These are phyloP conservation scores for Panicum miliaceum DNA, from an alignment of 176 grass and related monocot species.

Conservation along the genomic window DNA sequence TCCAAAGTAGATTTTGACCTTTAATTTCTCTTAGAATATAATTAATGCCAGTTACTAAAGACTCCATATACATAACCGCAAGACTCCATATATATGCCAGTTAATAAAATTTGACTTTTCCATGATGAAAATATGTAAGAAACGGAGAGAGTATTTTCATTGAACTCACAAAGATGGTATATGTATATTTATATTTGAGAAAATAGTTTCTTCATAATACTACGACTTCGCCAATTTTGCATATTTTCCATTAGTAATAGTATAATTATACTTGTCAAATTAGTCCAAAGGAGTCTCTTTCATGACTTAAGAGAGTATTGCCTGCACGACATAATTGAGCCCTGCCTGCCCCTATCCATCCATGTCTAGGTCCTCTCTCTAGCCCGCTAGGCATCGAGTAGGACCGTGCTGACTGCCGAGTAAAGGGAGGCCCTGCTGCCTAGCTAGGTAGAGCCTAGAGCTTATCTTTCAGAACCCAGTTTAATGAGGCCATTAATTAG, in stretches of 20 bases:
- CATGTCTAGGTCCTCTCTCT: neutral
- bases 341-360: neutral
- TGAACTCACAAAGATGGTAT: neutral
- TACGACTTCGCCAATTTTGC: neutral
- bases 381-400: slow-evolving; percentile 6
- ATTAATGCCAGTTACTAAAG: too few relatives aligned
- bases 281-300: neutral
- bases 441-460: slow-evolving; percentile 19
- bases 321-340: slow-evolving; percentile 24
- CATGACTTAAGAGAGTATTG: neutral
- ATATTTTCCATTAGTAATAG: neutral
- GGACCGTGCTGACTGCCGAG: neutral
- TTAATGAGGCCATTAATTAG: slow-evolving; percentile 45
- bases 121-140: too few relatives aligned
- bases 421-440: neutral
- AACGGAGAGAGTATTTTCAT: neutral
- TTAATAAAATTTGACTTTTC: too few relatives aligned
- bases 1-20: too few relatives aligned
- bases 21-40: too few relatives aligned
- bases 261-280: neutral
- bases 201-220: neutral
- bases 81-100: too few relatives aligned
- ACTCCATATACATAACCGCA: too few relatives aligned
- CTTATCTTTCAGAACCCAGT: slow-evolving; percentile 58
- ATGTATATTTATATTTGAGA: neutral